These are phyloP conservation scores for Achaetomiella virescens DNA, from an alignment of 495 filamentous ascomycete genomes.

Conservation along the genomic window DNA sequence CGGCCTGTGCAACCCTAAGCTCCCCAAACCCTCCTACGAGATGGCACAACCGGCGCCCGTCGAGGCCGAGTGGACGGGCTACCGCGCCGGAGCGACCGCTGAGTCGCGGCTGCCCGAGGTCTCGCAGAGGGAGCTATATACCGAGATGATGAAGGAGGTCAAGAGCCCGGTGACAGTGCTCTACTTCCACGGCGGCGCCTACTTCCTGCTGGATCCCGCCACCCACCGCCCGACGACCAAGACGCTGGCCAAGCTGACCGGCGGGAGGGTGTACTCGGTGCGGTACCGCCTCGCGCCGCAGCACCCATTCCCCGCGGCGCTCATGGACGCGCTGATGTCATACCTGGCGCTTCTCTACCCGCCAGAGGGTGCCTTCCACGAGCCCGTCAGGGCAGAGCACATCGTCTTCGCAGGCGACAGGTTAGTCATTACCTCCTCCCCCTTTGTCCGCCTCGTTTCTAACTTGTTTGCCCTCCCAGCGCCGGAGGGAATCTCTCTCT, in stretches of 20 bases:
- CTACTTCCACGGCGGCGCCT: slow-evolving; percentile 89
- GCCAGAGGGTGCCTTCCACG: slow-evolving; percentile 64
- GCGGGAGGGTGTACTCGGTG: slow-evolving; percentile 63
- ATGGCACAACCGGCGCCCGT: slow-evolving; percentile 52
- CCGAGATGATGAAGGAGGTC: slow-evolving; percentile 63
- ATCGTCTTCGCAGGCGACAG: slow-evolving; percentile 78
- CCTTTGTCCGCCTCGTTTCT: background rate
- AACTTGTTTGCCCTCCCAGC: slow-evolving; percentile 30
- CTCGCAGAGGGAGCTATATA: slow-evolving; percentile 66
- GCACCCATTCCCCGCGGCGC: slow-evolving; percentile 70
- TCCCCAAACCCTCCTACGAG: slow-evolving; percentile 34
- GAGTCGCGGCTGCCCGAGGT: slow-evolving; percentile 51
- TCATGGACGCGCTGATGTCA: slow-evolving; percentile 75
- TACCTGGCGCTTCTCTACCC: slow-evolving; percentile 83
- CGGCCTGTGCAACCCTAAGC: slow-evolving; percentile 45
- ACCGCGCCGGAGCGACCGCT: slow-evolving; percentile 52
- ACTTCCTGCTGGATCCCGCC: slow-evolving; percentile 71
- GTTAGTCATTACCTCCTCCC: slow-evolving; percentile 13
- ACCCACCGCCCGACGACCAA: slow-evolving; percentile 49
- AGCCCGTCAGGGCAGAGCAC: slow-evolving; percentile 58
- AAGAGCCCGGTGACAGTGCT: slow-evolving; percentile 62
- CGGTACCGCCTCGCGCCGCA: slow-evolving; percentile 89
- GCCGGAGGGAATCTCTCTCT: slow-evolving; percentile 76
- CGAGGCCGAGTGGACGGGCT: slow-evolving; percentile 85
- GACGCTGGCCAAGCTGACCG: slow-evolving; percentile 44